Evolutionary conservation across 257 asterid species (phyloP).

Genomic region (Striga asiatica): DNA sequence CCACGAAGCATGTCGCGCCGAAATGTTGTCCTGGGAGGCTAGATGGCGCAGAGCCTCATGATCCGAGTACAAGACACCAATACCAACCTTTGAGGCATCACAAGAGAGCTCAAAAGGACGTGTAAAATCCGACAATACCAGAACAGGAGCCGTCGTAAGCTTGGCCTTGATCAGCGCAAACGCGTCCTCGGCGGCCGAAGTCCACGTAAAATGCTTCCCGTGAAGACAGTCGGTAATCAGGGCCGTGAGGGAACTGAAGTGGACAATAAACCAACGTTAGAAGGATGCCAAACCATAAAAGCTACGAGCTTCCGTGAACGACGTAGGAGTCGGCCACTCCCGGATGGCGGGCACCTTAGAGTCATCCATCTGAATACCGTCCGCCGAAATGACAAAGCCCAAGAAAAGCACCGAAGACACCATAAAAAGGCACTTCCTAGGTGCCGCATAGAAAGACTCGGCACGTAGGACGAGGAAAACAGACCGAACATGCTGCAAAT

Average conservation of each 20-base stretch:
- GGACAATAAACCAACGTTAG: background rate
- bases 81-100: too few species aligned
- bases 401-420: background rate
- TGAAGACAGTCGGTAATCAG: background rate
- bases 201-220: background rate
- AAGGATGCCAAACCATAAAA: background rate
- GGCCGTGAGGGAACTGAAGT: background rate
- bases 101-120: too few species aligned
- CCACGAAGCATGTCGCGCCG: too few species aligned
- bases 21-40: too few species aligned
- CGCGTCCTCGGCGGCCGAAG: background rate
- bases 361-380: background rate
- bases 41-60: too few species aligned
- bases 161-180: too few species aligned
- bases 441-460: background rate
- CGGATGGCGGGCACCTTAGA: background rate
- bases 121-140: too few species aligned
- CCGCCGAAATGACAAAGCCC: background rate
- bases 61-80: too few species aligned
- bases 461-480: too few species aligned
- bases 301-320: too few species aligned
- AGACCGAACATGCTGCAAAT: background rate
- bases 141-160: too few species aligned
- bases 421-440: background rate
- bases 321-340: too few species aligned